These are phyloP conservation scores for Singerocomus rubriflavus DNA, from an alignment of 1,284 basidiomycete species.

Conservation along the genomic window DNA sequence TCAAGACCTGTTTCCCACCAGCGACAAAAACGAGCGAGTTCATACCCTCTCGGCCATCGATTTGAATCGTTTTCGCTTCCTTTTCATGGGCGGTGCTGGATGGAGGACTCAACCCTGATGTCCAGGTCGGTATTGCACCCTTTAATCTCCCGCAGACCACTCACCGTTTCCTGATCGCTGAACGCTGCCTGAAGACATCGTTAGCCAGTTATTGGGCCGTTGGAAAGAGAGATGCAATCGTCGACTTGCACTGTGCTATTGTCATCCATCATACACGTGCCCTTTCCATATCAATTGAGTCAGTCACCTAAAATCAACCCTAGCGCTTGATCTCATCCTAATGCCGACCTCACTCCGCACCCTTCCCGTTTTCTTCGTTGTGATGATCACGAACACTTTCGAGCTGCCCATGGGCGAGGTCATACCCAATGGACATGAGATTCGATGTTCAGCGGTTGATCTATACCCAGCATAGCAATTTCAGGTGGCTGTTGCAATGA, in stretches of 20 bases:
- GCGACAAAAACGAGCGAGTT: slow-evolving; percentile 2
- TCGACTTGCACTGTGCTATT: neutral
- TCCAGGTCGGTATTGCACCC: neutral
- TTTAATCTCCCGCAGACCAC: neutral
- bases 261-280: neutral
- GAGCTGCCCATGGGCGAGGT: too few species aligned
- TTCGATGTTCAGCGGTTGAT: too few species aligned
- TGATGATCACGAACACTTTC: too few species aligned
- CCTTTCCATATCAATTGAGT: too few species aligned
- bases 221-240: neutral
- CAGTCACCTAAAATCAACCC: too few species aligned
- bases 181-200: neutral
- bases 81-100: neutral
- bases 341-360: too few species aligned
- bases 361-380: too few species aligned
- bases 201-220: neutral
- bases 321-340: too few species aligned
- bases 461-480: too few species aligned
- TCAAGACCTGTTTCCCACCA: slow-evolving; percentile 1
- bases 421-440: too few species aligned
- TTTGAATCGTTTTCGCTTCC: neutral
- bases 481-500: too few species aligned
- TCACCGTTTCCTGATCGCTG: slow-evolving; percentile 1
- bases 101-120: neutral
- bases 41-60: neutral